phyloP scores from a whole-genome alignment of 2,329 filamentous ascomycete genomes.

The Colletotrichum liaoningense region DNA sequence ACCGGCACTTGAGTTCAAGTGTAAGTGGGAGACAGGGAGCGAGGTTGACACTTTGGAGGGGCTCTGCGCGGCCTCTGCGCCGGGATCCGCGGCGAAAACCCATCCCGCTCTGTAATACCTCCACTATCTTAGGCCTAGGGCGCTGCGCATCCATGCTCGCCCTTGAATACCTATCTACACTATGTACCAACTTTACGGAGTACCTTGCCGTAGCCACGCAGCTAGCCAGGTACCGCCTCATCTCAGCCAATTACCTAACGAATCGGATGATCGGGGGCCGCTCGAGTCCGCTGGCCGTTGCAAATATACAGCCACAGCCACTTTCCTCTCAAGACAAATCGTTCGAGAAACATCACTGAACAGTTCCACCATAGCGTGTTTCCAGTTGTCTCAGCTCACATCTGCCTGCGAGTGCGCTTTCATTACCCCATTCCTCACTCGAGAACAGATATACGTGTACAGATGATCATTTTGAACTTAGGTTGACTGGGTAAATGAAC shows the following conservation, averaged over 20 bases:
- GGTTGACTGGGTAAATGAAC: background rate
- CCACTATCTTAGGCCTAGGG: background rate
- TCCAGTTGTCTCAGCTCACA: background rate
- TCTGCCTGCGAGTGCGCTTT: background rate
- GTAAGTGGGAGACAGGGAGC: background rate
- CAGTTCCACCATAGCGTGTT: slow-evolving; percentile 5
- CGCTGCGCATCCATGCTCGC: background rate
- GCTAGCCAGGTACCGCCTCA: background rate
- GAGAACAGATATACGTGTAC: background rate
- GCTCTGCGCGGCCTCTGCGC: background rate
- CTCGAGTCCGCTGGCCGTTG: background rate
- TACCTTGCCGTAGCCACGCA: background rate
- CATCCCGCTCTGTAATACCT: background rate
- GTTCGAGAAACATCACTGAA: slow-evolving; percentile 7
- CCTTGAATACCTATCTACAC: background rate
- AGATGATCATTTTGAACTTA: background rate
- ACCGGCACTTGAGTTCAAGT: background rate
- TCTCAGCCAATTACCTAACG: background rate
- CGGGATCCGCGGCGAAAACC: background rate
- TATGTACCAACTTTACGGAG: no score
- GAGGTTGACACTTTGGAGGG: background rate
- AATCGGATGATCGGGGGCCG: background rate
- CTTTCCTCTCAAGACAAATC: background rate
- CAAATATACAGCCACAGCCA: background rate
- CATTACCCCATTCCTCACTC: background rate